Evolutionary conservation across 1,284 basidiomycete genomes (phyloP).

Genomic region (Microbotryum violaceum): DNA sequence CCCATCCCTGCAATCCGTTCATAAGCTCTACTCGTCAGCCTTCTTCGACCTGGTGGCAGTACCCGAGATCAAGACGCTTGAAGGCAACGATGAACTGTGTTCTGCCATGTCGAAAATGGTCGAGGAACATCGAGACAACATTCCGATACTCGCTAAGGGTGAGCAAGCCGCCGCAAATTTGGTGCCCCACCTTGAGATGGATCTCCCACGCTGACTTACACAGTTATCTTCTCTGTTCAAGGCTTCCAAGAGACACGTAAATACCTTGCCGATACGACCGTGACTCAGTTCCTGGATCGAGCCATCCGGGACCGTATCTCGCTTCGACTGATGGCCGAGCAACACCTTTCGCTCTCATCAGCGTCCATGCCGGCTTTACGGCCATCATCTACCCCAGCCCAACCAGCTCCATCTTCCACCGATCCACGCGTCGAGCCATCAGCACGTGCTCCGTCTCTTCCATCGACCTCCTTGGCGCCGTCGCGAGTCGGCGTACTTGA

Average conservation of each 20-base stretch:
- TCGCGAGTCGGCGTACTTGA: conserved; percentile 60
- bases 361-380: conserved; percentile 44
- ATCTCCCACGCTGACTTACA: not conserved
- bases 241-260: conserved; percentile 78
- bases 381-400: not conserved
- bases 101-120: conserved; percentile 63
- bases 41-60: conserved; percentile 66
- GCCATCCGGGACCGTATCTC: conserved; percentile 80
- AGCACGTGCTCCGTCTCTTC: conserved; percentile 15
- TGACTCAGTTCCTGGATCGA: conserved; percentile 70
- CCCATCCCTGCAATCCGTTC: conserved; percentile 68
- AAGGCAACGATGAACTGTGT: conserved; percentile 64
- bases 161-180: not conserved
- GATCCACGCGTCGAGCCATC: conserved; percentile 27
- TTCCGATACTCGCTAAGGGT: conserved; percentile 80
- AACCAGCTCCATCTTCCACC: not conserved
- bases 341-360: conserved; percentile 74
- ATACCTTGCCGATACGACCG: conserved; percentile 70
- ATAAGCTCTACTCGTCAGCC: conserved; percentile 64
- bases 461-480: conserved; percentile 37
- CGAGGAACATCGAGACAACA: conserved; percentile 71
- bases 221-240: not conserved
- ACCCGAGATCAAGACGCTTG: conserved; percentile 56
- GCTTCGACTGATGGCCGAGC: conserved; percentile 81
- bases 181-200: not conserved